These are phyloP conservation scores for Fusarium sp. DNA, from an alignment of 2,329 filamentous ascomycete species.

Conservation along the genomic window DNA sequence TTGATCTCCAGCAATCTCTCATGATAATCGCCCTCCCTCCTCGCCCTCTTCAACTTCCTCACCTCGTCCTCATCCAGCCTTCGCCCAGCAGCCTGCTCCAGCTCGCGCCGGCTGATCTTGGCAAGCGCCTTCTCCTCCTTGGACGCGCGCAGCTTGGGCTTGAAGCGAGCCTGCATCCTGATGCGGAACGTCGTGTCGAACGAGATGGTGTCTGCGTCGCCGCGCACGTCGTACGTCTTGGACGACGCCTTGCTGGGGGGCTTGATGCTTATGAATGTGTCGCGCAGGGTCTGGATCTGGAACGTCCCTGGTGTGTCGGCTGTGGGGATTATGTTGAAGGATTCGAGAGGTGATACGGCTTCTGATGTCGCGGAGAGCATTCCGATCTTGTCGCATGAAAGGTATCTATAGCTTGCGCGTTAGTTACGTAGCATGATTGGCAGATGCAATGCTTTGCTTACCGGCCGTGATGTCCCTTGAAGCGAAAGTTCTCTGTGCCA, in stretches of 20 bases:
- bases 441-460: conserved; percentile 53
- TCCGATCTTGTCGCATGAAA: conserved; percentile 87
- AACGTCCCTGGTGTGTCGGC: conserved; percentile 78
- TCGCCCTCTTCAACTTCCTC: conserved; percentile 81
- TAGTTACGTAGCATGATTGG: background rate
- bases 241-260: conserved; percentile 62
- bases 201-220: conserved; percentile 75
- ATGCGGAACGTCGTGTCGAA: conserved; percentile 81
- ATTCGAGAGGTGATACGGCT: conserved; percentile 86
- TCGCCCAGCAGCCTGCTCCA: conserved; percentile 84
- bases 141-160: conserved; percentile 80
- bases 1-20: conserved; percentile 88
- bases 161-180: conserved; percentile 95
- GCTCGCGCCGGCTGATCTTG: conserved; percentile 86
- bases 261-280: conserved; percentile 76
- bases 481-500: conserved; percentile 83
- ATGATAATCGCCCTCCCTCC: conserved; percentile 89
- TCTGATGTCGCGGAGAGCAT: conserved; percentile 80
- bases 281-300: conserved; percentile 77
- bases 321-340: conserved; percentile 75
- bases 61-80: conserved; percentile 88
- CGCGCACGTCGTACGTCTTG: conserved; percentile 75
- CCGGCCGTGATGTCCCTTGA: conserved; percentile 92
- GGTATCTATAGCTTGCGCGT: conserved; percentile 70
- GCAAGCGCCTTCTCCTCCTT: conserved; percentile 87